Percentiles rank a stretch among this genome's conserved stretches.
phyloP scores from a whole-genome alignment of 306 rosid genomes.

The Glycine soja region DNA sequence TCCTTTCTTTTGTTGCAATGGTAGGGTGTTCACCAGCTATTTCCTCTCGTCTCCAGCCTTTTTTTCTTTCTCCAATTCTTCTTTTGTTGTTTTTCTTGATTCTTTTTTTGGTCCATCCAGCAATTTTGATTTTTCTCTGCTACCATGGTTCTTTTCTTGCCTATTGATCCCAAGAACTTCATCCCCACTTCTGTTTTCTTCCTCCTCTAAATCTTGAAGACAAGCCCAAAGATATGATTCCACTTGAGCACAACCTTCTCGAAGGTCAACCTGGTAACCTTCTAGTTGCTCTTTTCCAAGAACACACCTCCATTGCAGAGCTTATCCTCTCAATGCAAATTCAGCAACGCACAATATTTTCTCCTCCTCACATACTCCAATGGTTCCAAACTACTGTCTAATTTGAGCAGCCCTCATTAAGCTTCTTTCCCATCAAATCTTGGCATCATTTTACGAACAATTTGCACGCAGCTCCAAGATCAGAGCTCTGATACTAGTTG shows the following conservation, averaged over 20 bases:
- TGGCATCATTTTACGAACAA: not conserved
- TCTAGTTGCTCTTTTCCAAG: not conserved
- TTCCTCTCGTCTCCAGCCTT: not conserved
- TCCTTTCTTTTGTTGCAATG: conserved; percentile 18
- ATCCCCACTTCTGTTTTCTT: not conserved
- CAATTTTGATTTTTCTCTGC: not conserved
- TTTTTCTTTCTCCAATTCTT: not conserved
- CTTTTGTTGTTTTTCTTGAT: not conserved
- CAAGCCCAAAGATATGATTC: not conserved
- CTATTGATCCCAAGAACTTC: not conserved
- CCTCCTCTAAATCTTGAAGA: not conserved
- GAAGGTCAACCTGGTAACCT: not conserved
- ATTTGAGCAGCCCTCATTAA: no score
- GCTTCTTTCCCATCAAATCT: not conserved
- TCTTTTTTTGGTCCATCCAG: not conserved
- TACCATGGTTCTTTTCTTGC: not conserved
- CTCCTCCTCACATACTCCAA: not conserved
- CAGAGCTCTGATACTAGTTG: not conserved
- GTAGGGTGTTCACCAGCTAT: not conserved
- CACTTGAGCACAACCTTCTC: not conserved
- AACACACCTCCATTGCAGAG: not conserved
- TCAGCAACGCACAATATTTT: not conserved
- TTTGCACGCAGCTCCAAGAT: not conserved
- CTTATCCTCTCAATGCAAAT: not conserved
- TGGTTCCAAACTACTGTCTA: not conserved